Conservation (phyloP, 768 basidiomycete species). For the Chalciporus pseudorubinellus region DNA sequence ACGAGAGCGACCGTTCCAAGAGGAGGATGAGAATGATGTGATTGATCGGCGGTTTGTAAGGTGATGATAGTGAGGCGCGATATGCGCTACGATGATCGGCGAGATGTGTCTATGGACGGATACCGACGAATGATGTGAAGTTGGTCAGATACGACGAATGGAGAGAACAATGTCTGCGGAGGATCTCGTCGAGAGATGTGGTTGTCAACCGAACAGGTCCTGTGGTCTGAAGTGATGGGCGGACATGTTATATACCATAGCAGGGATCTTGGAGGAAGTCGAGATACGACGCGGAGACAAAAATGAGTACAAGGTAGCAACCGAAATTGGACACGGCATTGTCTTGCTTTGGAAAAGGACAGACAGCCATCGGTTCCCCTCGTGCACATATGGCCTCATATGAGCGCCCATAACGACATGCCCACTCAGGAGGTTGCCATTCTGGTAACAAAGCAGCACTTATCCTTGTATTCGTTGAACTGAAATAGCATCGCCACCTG, state of each 20-base stretch:
- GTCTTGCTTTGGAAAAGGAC: conserved; percentile 20
- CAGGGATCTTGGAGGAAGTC: conserved; percentile 6
- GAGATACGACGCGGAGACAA: background rate
- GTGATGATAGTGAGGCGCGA: background rate
- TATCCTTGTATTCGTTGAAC: too few relatives aligned
- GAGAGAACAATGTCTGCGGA: conserved; percentile 8
- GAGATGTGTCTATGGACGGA: conserved; percentile 5
- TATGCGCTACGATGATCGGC: background rate
- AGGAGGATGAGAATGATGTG: conserved; percentile 1
- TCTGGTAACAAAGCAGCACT: too few relatives aligned
- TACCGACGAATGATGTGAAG: background rate
- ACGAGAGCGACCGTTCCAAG: background rate
- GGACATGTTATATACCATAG: conserved; percentile 29
- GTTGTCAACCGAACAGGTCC: conserved; percentile 13
- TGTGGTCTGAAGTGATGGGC: conserved; percentile 6
- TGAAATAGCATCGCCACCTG: too few relatives aligned
- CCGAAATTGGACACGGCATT: conserved; percentile 18
- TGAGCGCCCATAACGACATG: too few relatives aligned
- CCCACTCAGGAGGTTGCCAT: too few relatives aligned
- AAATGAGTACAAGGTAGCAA: conserved; percentile 27
- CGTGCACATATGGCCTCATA: too few relatives aligned
- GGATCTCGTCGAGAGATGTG: conserved; percentile 8
- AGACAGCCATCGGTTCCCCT: too few relatives aligned
- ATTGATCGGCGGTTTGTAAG: background rate
- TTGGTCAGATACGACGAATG: conserved; percentile 1